These are phyloP conservation scores for Candida awuae DNA, from an alignment of 805 yeast genomes.

Conservation along the genomic window DNA sequence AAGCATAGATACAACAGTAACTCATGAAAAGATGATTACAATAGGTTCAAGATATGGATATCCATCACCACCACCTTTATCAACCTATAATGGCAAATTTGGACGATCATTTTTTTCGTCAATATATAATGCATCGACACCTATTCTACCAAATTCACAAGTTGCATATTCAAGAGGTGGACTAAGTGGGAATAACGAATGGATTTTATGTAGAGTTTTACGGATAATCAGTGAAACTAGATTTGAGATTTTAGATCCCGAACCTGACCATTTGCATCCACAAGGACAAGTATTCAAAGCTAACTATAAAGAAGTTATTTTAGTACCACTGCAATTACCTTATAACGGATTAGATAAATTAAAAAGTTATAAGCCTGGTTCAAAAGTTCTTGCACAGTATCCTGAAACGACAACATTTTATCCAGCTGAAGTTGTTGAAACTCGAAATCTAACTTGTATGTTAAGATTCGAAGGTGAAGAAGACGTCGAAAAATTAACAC, in stretches of 20 bases:
- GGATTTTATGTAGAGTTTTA: conserved; percentile 93
- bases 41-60: conserved; percentile 9
- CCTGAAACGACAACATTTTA: conserved; percentile 98
- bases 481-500: conserved; percentile 91
- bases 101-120: conserved; percentile 18
- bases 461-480: conserved; percentile 94
- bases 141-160: conserved; percentile 48
- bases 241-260: conserved; percentile 94
- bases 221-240: conserved; percentile 40
- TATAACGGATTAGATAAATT: conserved; percentile 24
- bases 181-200: conserved; percentile 50
- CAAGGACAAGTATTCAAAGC: conserved; percentile 84
- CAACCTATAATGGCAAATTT: conserved; percentile 11
- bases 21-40: conserved; percentile 4
- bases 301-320: conserved; percentile 66
- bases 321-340: conserved; percentile 43
- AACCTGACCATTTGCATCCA: conserved; percentile 88
- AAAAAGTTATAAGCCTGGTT: conserved; percentile 58
- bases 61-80: conserved; percentile 13
- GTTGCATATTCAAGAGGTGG: conserved; percentile 77
- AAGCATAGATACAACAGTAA: background rate
- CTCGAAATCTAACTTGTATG: conserved; percentile 68
- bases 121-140: conserved; percentile 17
- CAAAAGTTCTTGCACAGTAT: conserved; percentile 83
- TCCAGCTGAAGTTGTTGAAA: conserved; percentile 85